phyloP scores from a whole-genome alignment of 2,329 filamentous ascomycete species.

The Ophiocordyceps camponoti-saundersi region DNA sequence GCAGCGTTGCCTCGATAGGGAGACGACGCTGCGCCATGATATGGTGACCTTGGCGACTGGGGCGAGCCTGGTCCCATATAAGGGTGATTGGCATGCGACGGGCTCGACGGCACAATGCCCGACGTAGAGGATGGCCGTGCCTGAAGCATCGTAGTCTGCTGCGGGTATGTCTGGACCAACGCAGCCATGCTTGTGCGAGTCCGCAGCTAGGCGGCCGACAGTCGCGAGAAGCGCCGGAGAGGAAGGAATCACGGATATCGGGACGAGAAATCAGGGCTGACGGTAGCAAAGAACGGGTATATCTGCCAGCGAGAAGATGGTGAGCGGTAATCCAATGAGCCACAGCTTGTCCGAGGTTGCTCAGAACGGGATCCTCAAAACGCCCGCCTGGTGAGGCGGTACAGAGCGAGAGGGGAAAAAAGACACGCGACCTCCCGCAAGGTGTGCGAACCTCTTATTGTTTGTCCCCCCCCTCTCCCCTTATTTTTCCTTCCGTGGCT shows the following conservation, averaged over 20 bases:
- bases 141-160: slow-evolving; percentile 66
- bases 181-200: slow-evolving; percentile 51
- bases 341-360: too few relatives aligned
- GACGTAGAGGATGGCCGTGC: slow-evolving; percentile 43
- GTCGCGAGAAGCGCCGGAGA: neutral
- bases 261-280: neutral
- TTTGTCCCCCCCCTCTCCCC: neutral
- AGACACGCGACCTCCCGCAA: neutral
- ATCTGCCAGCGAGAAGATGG: neutral
- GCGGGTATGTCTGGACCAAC: slow-evolving; percentile 65
- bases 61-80: slow-evolving; percentile 22
- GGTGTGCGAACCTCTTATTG: neutral
- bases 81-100: slow-evolving; percentile 31
- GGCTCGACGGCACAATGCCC: slow-evolving; percentile 30
- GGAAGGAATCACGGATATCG: neutral
- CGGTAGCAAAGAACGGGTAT: neutral
- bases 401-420: neutral
- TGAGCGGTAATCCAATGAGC: neutral
- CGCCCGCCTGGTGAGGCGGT: neutral
- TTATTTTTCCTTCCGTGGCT: neutral
- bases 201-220: neutral
- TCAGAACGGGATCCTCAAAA: too few relatives aligned
- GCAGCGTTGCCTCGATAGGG: slow-evolving; percentile 38
- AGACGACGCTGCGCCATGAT: slow-evolving; percentile 16
- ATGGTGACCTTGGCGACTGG: slow-evolving; percentile 14